Evolutionary conservation across 179 eudicot genomes (phyloP), one percentile per base, ranked within the genome.

Genomic region (Corrigiola litoralis): DNA sequence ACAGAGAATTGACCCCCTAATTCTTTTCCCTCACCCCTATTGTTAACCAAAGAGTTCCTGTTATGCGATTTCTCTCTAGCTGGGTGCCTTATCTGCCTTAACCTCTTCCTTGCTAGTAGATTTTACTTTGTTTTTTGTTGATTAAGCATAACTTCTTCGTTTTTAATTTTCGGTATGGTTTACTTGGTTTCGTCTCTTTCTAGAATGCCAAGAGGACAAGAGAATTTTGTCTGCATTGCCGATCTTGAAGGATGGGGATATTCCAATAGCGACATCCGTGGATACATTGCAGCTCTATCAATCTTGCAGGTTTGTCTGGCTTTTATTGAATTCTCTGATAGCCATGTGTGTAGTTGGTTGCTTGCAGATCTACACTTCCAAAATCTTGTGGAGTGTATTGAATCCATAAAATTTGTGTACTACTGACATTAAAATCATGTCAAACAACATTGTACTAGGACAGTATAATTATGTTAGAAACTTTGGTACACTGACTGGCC

Each of bases 171-270:
- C n/a, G 14, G 28, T 45, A 17, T 45, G n/a, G 7, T 25, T 24
- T 31, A 4, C n/a, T 41, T 38, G 33, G n/a, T n/a, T n/a, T n/a
- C n/a, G n/a, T n/a, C n/a, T 51, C 1, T 13, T 41, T 40, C 23
- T 86, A 89, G 94, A 67, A 85, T 79, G 60, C 82, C 82, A 1
- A 34, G 64, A 13, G 94, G 87, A 46, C 83, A 84, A 58, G 96
- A 87, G 29, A 89, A 87, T 46, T 89, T 89, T 74, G 66, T 70
- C 17, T 68, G 73, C 1, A 85, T 89, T 14, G 84, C 66, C 18
- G 94, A 89, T 61, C 77, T 87, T 58, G 52, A 83, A 79, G 94
- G 95, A 63, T 91, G 86, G 86, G 84, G 95, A 45, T 91, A 82
- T 68, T 61, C 85, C 0, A 88, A 84, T 67, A 80, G 81, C 24